These are phyloP conservation scores for Aspergillus aculeatinus DNA, from an alignment of 2,329 filamentous ascomycete species.

Conservation along the genomic window DNA sequence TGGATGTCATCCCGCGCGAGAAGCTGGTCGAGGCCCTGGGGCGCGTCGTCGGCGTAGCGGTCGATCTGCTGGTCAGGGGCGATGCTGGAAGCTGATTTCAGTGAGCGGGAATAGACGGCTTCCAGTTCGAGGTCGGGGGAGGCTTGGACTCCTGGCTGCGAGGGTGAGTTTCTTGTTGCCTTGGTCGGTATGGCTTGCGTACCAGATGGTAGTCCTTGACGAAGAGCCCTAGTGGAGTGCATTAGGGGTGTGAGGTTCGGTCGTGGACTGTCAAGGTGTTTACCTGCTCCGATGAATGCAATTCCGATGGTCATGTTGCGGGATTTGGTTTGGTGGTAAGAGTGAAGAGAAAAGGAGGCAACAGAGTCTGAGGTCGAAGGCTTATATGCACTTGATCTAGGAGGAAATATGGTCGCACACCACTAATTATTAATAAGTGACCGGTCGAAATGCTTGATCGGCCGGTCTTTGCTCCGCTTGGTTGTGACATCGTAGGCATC, in stretches of 20 bases:
- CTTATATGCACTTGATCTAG: too few relatives aligned
- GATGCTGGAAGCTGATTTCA: slow-evolving; percentile 55
- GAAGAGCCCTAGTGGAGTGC: not conserved
- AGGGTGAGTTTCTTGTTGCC: too few relatives aligned
- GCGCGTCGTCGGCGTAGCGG: slow-evolving; percentile 56
- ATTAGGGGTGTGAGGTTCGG: not conserved
- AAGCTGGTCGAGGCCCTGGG: slow-evolving; percentile 46
- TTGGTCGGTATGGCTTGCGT: not conserved
- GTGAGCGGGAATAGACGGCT: slow-evolving; percentile 65
- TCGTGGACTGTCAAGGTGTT: too few relatives aligned
- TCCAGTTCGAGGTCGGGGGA: slow-evolving; percentile 51
- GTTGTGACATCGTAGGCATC: not conserved
- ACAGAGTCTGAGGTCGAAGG: too few relatives aligned
- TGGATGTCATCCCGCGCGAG: slow-evolving; percentile 54
- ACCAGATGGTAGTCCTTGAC: not conserved
- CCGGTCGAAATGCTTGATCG: not conserved
- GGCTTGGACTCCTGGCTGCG: slow-evolving; percentile 1
- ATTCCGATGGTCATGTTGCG: slow-evolving; percentile 1
- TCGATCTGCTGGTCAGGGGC: slow-evolving; percentile 45
- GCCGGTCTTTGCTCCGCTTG: not conserved
- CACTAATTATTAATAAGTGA: not conserved
- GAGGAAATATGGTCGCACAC: too few relatives aligned
- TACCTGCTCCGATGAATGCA: slow-evolving; percentile 2
- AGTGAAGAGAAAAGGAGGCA: not conserved
- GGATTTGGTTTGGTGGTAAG: too few relatives aligned